Percentiles rank a stretch among this genome's conserved stretches.
phyloP scores from a whole-genome alignment of 176 grass and related monocot species.

The Aegilops longissima region DNA sequence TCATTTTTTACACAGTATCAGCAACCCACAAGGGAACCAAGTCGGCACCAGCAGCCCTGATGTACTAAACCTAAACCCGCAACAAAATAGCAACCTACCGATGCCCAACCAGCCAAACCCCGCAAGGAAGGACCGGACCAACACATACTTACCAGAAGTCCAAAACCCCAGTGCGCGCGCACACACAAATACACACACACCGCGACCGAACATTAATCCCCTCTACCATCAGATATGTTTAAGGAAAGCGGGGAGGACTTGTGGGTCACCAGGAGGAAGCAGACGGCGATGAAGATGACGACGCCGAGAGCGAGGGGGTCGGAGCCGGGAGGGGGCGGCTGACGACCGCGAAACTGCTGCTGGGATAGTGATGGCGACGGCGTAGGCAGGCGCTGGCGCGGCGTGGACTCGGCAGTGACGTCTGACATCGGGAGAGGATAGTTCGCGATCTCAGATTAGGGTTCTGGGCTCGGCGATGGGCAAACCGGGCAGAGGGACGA shows the following conservation, averaged over 20 bases:
- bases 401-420: slow-evolving; percentile 26
- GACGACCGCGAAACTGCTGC: slow-evolving; percentile 38
- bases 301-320: slow-evolving; percentile 41
- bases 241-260: background rate
- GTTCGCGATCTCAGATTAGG: background rate
- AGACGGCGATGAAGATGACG: slow-evolving; percentile 44
- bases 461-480: background rate
- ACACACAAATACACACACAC: background rate
- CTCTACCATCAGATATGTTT: background rate
- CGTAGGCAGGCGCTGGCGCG: slow-evolving; percentile 30
- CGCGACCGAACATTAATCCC: background rate
- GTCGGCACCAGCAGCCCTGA: background rate
- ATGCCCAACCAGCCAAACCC: background rate
- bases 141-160: background rate
- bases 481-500: background rate
- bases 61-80: slow-evolving; percentile 1
- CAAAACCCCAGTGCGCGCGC: background rate
- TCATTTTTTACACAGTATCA: background rate
- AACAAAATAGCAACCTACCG: background rate
- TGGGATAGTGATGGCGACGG: slow-evolving; percentile 30
- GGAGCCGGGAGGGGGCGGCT: slow-evolving; percentile 35
- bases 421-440: slow-evolving; percentile 40
- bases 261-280: slow-evolving; percentile 50
- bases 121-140: background rate
- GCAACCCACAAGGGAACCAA: background rate